Conservation (phyloP, 2,329 filamentous ascomycete genomes). For the Tolypocladium guangdongense region DNA sequence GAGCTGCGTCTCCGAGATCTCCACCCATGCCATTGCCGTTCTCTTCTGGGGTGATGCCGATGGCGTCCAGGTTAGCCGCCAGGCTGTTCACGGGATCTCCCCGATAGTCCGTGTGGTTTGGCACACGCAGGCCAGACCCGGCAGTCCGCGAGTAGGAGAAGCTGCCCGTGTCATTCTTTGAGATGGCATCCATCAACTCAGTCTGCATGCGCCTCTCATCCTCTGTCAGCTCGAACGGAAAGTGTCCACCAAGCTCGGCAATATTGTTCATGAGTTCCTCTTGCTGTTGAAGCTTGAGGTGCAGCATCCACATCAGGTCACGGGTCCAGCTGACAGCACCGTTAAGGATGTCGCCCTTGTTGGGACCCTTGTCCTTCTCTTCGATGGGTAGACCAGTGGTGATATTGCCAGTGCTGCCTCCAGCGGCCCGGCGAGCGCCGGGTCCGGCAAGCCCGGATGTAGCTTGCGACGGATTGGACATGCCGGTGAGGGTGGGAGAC, state of each 20-base stretch:
- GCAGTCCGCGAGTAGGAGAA: slow-evolving; percentile 77
- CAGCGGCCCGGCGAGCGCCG: slow-evolving; percentile 68
- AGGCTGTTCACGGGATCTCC: slow-evolving; percentile 59
- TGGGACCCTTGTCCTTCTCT: slow-evolving; percentile 96
- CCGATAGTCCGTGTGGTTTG: slow-evolving; percentile 83
- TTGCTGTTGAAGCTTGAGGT: slow-evolving; percentile 82
- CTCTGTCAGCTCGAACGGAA: slow-evolving; percentile 75
- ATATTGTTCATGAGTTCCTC: slow-evolving; percentile 74
- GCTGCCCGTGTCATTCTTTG: slow-evolving; percentile 64
- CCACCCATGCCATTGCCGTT: slow-evolving; percentile 26
- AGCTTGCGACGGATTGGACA: slow-evolving; percentile 59
- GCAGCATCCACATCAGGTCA: slow-evolving; percentile 94
- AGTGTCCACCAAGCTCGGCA: slow-evolving; percentile 58
- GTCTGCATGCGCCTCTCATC: slow-evolving; percentile 94
- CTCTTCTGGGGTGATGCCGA: slow-evolving; percentile 28
- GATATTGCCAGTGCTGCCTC: slow-evolving; percentile 64
- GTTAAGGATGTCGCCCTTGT: slow-evolving; percentile 97
- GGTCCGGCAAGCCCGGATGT: slow-evolving; percentile 83
- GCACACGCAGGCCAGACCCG: slow-evolving; percentile 80
- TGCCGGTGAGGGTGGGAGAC: slow-evolving; percentile 67
- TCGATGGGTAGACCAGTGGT: slow-evolving; percentile 87
- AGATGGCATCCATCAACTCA: slow-evolving; percentile 77
- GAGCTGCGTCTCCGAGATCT: slow-evolving; percentile 39
- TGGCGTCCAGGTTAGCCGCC: slow-evolving; percentile 22
- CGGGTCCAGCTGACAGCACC: slow-evolving; percentile 94